Evolutionary conservation across 768 basidiomycete species (phyloP).

Genomic region (Trichaptum fuscoviolaceum): DNA sequence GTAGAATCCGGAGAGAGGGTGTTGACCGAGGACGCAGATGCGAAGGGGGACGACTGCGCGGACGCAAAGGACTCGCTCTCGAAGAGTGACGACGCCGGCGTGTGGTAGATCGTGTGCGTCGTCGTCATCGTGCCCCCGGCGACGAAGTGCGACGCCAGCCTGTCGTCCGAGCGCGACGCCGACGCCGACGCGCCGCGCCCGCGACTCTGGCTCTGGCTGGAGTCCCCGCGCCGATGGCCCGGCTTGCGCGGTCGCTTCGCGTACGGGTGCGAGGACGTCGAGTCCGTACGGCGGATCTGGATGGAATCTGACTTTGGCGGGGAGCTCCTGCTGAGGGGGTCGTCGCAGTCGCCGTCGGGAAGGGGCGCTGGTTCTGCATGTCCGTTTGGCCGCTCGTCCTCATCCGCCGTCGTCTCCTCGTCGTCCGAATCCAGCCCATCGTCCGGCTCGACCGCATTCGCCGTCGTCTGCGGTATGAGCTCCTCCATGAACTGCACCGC

Average conservation of each 20-base stretch:
- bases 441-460: slow-evolving; percentile 1
- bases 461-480: slow-evolving; percentile 40
- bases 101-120: slow-evolving; percentile 64
- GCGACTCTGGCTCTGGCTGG: slow-evolving; percentile 1
- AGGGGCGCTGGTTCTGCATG: not conserved
- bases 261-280: slow-evolving; percentile 26
- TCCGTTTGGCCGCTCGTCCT: slow-evolving; percentile 10
- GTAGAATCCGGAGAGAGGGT: slow-evolving; percentile 18
- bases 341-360: not conserved
- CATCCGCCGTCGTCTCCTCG: slow-evolving; percentile 4
- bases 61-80: slow-evolving; percentile 45
- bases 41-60: slow-evolving; percentile 55
- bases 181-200: slow-evolving; percentile 29
- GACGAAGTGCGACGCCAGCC: slow-evolving; percentile 30
- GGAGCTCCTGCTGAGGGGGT: slow-evolving; percentile 13
- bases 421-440: slow-evolving; percentile 11
- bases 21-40: slow-evolving; percentile 21
- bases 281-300: slow-evolving; percentile 23
- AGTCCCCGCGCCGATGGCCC: slow-evolving; percentile 3
- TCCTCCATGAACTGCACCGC: slow-evolving; percentile 51
- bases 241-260: slow-evolving; percentile 1
- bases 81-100: slow-evolving; percentile 73
- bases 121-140: slow-evolving; percentile 49
- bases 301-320: slow-evolving; percentile 23
- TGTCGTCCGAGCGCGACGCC: slow-evolving; percentile 41